A percentile compares a stretch with the other conserved stretches of the same genome.
These are phyloP conservation scores for Dioscorea cayenensis DNA, from an alignment of 116 monocot genomes.

Conservation along the genomic window DNA sequence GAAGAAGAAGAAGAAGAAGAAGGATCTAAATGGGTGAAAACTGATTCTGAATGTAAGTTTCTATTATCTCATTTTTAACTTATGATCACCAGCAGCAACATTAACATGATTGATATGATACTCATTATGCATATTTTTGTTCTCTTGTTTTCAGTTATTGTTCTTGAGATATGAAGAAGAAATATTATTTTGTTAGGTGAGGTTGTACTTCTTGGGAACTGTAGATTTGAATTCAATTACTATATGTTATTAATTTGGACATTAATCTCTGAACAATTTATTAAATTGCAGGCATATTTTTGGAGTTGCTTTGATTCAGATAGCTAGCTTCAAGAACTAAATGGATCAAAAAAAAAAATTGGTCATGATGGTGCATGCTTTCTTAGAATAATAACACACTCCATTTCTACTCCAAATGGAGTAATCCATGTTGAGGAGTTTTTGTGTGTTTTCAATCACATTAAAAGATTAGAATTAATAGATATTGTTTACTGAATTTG, in stretches of 20 bases:
- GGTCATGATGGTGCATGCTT: background rate
- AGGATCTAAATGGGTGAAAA: slow-evolving; percentile 75
- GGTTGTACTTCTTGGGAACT: background rate
- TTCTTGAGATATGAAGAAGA: slow-evolving; percentile 23
- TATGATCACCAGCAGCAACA: background rate
- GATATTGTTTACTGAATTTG: background rate
- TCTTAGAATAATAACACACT: no score
- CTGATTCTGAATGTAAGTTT: slow-evolving; percentile 86
- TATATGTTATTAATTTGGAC: background rate
- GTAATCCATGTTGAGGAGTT: no score
- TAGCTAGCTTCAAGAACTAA: background rate
- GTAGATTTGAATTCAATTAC: background rate
- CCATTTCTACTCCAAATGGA: no score
- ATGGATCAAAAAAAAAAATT: background rate
- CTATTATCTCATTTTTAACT: background rate
- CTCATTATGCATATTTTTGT: background rate
- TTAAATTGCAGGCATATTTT: background rate
- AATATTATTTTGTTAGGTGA: background rate
- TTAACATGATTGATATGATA: background rate
- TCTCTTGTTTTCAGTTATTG: slow-evolving; percentile 24
- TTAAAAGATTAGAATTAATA: no score
- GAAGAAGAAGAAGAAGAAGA: slow-evolving; percentile 20
- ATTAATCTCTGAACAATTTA: background rate
- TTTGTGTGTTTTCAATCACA: no score
- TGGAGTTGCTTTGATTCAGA: background rate